Conservation (phyloP, 2,329 filamentous ascomycete species). For the Cladophialophora carrionii region DNA sequence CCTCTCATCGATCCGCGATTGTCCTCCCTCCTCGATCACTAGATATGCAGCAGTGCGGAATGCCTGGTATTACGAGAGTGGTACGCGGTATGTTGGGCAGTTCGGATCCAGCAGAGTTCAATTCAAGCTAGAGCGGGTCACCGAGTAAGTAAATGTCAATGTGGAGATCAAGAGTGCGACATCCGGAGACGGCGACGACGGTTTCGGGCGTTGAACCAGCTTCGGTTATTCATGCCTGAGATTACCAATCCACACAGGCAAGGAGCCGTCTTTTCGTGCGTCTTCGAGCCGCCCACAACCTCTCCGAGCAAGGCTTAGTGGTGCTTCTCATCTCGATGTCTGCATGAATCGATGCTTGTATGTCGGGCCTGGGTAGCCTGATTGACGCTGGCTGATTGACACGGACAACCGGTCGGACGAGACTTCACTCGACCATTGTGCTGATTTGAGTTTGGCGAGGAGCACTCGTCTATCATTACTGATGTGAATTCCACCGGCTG, state of each 20-base stretch:
- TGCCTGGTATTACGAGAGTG: neutral
- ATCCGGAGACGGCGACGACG: neutral
- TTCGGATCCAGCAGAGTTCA: neutral
- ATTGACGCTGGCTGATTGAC: neutral
- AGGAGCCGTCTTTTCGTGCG: neutral
- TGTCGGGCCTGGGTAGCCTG: neutral
- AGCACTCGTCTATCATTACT: neutral
- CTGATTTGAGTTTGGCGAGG: neutral
- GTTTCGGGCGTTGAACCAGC: neutral
- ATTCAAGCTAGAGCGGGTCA: neutral
- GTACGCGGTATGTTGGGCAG: neutral
- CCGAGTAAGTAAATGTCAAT: neutral
- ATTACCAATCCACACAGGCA: neutral
- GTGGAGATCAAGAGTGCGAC: neutral
- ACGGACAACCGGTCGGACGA: conserved; percentile 1
- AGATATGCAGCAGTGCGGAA: neutral
- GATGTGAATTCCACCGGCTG: neutral
- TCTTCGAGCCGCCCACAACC: neutral
- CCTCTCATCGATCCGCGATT: conserved; percentile 9
- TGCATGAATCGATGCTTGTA: neutral
- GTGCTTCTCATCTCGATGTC: neutral
- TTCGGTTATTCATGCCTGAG: no score
- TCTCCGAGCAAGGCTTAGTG: neutral
- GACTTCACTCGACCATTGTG: neutral
- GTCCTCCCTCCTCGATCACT: conserved; percentile 3